A percentile compares a stretch with the other conserved stretches of the same genome.
phyloP scores from a whole-genome alignment of 371 early-diverging fungal species.

The Mucor ambiguus region DNA sequence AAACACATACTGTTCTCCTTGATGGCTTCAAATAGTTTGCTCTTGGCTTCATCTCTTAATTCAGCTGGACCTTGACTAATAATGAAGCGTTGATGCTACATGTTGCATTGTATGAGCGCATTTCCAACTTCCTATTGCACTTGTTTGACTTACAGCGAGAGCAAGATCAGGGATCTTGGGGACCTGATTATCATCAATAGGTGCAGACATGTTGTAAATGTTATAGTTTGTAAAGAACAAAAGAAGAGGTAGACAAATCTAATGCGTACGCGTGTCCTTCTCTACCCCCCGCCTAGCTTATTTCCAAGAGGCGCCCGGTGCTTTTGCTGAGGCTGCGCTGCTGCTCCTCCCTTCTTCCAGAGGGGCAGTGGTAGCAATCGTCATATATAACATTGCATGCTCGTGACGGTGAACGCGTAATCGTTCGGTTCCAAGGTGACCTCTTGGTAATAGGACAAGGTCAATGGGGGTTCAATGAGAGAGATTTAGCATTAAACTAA shows the following conservation, averaged over 20 bases:
- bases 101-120: not conserved
- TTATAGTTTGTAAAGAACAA: constrained; percentile 2
- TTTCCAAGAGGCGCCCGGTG: not conserved
- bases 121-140: too few species aligned
- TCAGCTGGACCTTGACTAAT: constrained; percentile 67
- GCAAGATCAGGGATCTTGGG: constrained; percentile 82
- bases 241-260: constrained; percentile 4
- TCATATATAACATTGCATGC: constrained; percentile 7
- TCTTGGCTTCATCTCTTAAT: constrained; percentile 62
- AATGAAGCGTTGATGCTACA: constrained; percentile 76
- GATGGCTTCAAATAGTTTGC: constrained; percentile 63
- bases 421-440: not conserved
- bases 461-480: not conserved
- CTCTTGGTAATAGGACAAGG: not conserved
- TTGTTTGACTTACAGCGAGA: constrained; percentile 40
- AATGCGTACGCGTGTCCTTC: constrained; percentile 10
- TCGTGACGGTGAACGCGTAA: constrained; percentile 32
- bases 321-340: not conserved
- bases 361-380: not conserved
- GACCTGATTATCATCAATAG: constrained; percentile 57
- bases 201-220: constrained; percentile 15
- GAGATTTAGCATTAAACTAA: not conserved
- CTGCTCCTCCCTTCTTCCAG: not conserved
- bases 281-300: not conserved
- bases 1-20: constrained; percentile 68